Percentiles rank a stretch among this genome's conserved stretches.
Conservation (phyloP, 345 rosid species). For the Atalantia buxifolia region DNA sequence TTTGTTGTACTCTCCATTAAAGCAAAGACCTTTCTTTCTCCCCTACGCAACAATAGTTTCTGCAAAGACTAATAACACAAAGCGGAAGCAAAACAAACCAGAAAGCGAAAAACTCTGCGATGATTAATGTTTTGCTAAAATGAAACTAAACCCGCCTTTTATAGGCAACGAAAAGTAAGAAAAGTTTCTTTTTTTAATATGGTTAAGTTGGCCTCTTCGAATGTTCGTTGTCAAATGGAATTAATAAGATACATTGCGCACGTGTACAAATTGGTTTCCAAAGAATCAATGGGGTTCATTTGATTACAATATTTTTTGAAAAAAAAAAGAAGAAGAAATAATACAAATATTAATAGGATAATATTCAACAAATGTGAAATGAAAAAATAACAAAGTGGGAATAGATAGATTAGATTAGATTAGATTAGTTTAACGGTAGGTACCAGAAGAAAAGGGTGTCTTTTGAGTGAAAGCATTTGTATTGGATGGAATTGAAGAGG, state of each 20-base stretch:
- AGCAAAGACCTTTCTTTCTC: slow-evolving; percentile 25
- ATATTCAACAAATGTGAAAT: neutral
- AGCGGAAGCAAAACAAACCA: slow-evolving; percentile 9
- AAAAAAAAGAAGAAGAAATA: no score
- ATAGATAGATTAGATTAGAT: neutral
- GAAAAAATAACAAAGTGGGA: neutral
- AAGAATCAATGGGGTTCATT: neutral
- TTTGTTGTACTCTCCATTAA: slow-evolving; percentile 26
- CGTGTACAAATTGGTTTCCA: slow-evolving; percentile 20
- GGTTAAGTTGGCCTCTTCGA: slow-evolving; percentile 9
- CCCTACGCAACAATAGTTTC: slow-evolving; percentile 25
- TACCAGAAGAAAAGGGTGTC: slow-evolving; percentile 23
- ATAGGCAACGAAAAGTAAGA: slow-evolving; percentile 12
- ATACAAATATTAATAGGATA: neutral
- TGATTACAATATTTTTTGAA: neutral
- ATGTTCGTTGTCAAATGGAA: slow-evolving; percentile 19
- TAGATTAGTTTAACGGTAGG: neutral
- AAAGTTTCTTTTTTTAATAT: neutral
- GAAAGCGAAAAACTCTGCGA: neutral
- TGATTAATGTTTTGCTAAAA: neutral
- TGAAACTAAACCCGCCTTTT: slow-evolving; percentile 8
- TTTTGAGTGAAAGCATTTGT: slow-evolving; percentile 22
- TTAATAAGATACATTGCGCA: slow-evolving; percentile 6
- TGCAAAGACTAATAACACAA: slow-evolving; percentile 10
- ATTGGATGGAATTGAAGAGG: slow-evolving; percentile 7